Percentiles rank a stretch among this genome's conserved stretches.
phyloP scores from a whole-genome alignment of 345 rosid species.

The Mangifera indica region DNA sequence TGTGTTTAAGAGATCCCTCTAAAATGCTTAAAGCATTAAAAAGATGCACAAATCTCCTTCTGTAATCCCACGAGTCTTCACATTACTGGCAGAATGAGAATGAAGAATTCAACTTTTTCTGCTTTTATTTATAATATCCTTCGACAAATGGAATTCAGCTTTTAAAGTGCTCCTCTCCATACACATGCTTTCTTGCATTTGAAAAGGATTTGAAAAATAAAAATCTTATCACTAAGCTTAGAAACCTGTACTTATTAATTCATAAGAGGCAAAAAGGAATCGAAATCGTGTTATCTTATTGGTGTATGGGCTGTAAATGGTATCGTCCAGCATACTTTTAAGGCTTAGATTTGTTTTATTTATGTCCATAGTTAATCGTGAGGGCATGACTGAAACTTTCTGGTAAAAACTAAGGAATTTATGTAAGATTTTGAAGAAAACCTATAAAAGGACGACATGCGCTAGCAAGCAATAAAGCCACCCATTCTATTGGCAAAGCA shows the following conservation, averaged over 20 bases:
- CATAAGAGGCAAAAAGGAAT: constrained; percentile 10
- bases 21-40: neutral
- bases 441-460: neutral
- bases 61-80: constrained; percentile 35
- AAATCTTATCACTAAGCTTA: constrained; percentile 16
- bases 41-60: neutral
- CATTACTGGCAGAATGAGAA: constrained; percentile 35
- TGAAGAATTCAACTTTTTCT: constrained; percentile 30
- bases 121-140: constrained; percentile 33
- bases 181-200: constrained; percentile 22
- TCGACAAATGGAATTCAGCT: constrained; percentile 41
- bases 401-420: neutral
- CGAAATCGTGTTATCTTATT: constrained; percentile 1
- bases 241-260: constrained; percentile 6
- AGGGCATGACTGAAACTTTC: neutral
- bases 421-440: too few species aligned
- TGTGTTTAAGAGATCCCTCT: neutral
- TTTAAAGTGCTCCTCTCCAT: constrained; percentile 39
- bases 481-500: neutral
- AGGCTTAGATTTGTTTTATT: neutral
- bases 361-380: neutral
- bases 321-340: neutral
- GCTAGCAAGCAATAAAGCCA: neutral
- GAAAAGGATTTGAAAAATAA: neutral
- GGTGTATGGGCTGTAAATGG: neutral